Conservation (phyloP, 2,329 filamentous ascomycete genomes). For the Penicillium vulpinum region DNA sequence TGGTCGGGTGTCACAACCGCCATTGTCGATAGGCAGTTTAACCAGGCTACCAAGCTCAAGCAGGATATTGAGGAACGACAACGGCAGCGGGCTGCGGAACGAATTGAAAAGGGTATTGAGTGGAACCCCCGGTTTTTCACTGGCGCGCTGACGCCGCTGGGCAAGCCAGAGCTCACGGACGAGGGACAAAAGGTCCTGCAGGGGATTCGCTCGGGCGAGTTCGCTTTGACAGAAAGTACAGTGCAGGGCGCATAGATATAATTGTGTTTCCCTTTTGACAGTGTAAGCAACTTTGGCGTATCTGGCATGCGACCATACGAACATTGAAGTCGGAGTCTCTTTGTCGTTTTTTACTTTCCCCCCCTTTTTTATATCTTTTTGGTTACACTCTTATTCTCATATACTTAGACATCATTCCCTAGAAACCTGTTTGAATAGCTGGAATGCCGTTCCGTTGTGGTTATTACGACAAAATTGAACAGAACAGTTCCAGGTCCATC, state of each 20-base stretch:
- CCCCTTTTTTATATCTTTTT: neutral
- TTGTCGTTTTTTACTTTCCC: conserved; percentile 5
- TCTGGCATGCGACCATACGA: conserved; percentile 25
- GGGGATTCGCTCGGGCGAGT: conserved; percentile 56
- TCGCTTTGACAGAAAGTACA: conserved; percentile 46
- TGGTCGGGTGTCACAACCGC: conserved; percentile 87
- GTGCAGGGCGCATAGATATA: conserved; percentile 35
- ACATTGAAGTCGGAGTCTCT: conserved; percentile 16
- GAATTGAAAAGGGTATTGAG: conserved; percentile 66
- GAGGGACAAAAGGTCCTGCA: conserved; percentile 61
- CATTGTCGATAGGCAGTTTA: conserved; percentile 79
- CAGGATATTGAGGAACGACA: conserved; percentile 89
- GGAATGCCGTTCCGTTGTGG: neutral
- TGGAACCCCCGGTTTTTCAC: conserved; percentile 92
- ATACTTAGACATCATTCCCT: conserved; percentile 19
- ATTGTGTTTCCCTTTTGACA: conserved; percentile 7
- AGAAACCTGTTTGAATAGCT: conserved; percentile 5
- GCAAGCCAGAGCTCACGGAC: conserved; percentile 62
- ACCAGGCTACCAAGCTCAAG: conserved; percentile 81
- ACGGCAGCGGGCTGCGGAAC: conserved; percentile 76
- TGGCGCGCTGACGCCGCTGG: conserved; percentile 58
- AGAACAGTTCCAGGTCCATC: neutral
- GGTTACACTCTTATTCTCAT: conserved; percentile 5
- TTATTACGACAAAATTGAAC: neutral
- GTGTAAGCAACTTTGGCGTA: conserved; percentile 23